A percentile compares a stretch with the other conserved stretches of the same genome.
These are phyloP conservation scores for Leccinellum rugosiceps DNA, from an alignment of 768 basidiomycete genomes.

Conservation along the genomic window DNA sequence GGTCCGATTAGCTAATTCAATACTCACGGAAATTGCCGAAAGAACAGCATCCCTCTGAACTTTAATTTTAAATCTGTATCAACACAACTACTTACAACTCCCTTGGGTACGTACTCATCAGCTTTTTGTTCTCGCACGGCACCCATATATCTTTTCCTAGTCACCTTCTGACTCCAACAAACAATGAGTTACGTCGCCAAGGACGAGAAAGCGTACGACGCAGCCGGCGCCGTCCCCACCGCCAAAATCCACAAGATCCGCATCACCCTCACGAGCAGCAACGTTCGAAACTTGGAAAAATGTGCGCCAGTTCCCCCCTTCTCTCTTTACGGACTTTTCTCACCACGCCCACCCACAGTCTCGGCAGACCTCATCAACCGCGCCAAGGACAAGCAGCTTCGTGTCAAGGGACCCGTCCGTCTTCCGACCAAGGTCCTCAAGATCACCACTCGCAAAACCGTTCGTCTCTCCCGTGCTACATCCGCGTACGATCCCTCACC, in stretches of 20 bases:
- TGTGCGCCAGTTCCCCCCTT: constrained; percentile 46
- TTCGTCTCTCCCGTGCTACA: constrained; percentile 37
- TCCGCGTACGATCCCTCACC: background rate
- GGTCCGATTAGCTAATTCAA: constrained; percentile 4
- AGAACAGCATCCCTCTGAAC: constrained; percentile 22
- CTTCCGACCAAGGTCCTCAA: constrained; percentile 98
- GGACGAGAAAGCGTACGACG: constrained; percentile 97
- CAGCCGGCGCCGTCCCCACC: constrained; percentile 80
- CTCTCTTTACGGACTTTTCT: background rate
- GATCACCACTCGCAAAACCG: constrained; percentile 99
- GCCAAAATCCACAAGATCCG: constrained; percentile 99
- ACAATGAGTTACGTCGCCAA: constrained; percentile 99
- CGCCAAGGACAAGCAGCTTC: constrained; percentile 99
- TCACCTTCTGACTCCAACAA: constrained; percentile 75
- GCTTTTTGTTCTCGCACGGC: background rate
- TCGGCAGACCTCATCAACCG: constrained; percentile 95
- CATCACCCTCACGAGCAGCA: constrained; percentile 97
- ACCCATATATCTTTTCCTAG: constrained; percentile 29
- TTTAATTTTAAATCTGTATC: constrained; percentile 35
- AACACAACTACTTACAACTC: constrained; percentile 13
- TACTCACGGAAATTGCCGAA: constrained; percentile 15
- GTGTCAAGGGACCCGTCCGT: constrained; percentile 97
- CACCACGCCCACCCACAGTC: constrained; percentile 50
- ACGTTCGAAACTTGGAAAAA: constrained; percentile 98
- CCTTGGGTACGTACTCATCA: constrained; percentile 26